Conservation (phyloP, 371 early-diverging fungal species). For the Lichtheimia corymbifera region DNA sequence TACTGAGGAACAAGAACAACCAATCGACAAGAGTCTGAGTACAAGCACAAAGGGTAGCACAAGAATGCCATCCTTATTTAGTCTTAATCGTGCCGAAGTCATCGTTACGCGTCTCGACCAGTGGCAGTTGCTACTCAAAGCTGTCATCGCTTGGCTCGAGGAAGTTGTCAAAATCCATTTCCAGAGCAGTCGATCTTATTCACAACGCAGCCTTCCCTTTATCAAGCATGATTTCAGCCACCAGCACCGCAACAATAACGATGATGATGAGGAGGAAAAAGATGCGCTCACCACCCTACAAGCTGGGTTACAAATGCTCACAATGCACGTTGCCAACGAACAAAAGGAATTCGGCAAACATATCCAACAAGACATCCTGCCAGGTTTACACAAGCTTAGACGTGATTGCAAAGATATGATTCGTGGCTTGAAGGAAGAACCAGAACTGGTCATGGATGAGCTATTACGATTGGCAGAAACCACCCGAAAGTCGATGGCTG, state of each 20-base stretch:
- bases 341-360: constrained; percentile 32
- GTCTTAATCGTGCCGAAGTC: constrained; percentile 36
- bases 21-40: background rate
- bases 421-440: constrained; percentile 29
- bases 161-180: constrained; percentile 31
- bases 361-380: constrained; percentile 25
- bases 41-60: background rate
- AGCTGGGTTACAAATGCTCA: constrained; percentile 27
- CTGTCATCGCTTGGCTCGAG: constrained; percentile 32
- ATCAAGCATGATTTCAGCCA: constrained; percentile 13
- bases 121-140: constrained; percentile 32
- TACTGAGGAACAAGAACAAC: background rate
- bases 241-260: background rate
- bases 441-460: constrained; percentile 32
- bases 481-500: constrained; percentile 35
- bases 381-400: constrained; percentile 21
- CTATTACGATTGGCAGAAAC: constrained; percentile 36
- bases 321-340: constrained; percentile 27
- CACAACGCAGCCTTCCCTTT: constrained; percentile 24
- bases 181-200: constrained; percentile 28
- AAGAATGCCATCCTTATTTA: constrained; percentile 14
- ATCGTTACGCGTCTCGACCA: constrained; percentile 31
- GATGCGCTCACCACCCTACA: constrained; percentile 25
- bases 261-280: constrained; percentile 6
- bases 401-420: constrained; percentile 39